Conservation (phyloP, 2,329 filamentous ascomycete species). For the Venturia pyrina region DNA sequence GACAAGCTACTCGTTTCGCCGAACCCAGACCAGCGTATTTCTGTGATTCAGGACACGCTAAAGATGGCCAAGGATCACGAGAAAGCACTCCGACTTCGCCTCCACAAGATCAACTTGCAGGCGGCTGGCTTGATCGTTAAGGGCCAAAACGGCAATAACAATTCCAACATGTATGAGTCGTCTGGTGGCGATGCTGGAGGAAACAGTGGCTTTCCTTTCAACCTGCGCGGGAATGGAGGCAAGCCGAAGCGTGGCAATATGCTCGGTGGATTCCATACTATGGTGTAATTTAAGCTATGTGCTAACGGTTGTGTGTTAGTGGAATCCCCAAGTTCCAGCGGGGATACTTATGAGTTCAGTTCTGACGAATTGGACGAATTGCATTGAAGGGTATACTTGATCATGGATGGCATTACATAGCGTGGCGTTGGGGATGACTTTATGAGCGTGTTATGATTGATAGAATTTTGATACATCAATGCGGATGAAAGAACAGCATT, state of each 20-base stretch:
- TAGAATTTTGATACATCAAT: background rate
- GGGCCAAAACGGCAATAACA: background rate
- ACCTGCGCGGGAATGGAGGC: background rate
- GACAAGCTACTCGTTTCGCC: slow-evolving; percentile 69
- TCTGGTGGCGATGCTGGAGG: background rate
- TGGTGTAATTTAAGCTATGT: background rate
- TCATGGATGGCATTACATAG: background rate
- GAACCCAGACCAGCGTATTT: slow-evolving; percentile 53
- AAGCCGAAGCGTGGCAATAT: background rate
- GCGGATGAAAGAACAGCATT: background rate
- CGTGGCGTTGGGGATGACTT: slow-evolving; percentile 3
- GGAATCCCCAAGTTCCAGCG: too few species aligned
- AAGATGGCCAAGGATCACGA: slow-evolving; percentile 62
- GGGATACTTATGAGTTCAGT: too few species aligned
- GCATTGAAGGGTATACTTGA: background rate
- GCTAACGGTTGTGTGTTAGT: too few species aligned
- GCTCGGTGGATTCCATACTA: background rate
- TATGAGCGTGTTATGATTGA: background rate
- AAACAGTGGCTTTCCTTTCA: background rate
- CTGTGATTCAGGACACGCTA: slow-evolving; percentile 57
- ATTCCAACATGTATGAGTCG: background rate
- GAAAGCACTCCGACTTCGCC: slow-evolving; percentile 61
- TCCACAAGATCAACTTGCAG: slow-evolving; percentile 67
- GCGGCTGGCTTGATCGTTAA: slow-evolving; percentile 64
- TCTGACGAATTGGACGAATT: too few species aligned